Evolutionary conservation across 768 basidiomycete genomes (phyloP), one percentile per base, ranked within the genome.

Genomic region (Mycena sanguinolenta): DNA sequence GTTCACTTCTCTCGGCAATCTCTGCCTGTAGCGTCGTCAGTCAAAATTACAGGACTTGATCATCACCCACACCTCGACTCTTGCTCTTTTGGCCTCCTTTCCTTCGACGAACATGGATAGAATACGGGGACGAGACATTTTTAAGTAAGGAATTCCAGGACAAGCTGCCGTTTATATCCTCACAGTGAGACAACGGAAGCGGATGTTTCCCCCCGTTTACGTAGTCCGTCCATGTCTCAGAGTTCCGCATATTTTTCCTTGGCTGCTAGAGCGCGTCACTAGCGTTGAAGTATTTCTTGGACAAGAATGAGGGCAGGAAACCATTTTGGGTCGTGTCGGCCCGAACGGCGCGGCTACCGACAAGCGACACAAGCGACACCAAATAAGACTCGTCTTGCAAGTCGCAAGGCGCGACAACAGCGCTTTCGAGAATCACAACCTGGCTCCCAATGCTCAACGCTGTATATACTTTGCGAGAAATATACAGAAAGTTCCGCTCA

Each of bases 61-160:
- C n/a, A n/a, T n/a, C n/a, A n/a, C n/a, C n/a, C 60, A 13, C 64
- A 69, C 71, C 57, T 73, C 72, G 7, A 73, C 32, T 60, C 72
- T 61, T 8, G 64, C 63, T 49, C 64, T 57, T 36, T 69, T 54
- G 34, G 64, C 36, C 28, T 73, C 64, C 42, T 69, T 69, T 28
- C 64, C 54, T 59, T 72, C 67, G 50, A 72, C n/a, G n/a, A n/a
- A 72, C 23, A 72, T 61, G n/a, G 70, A 44, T n/a, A 54, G 30
- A 36, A 69, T 42, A 50, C 63, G 54, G 42, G 58, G 38, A 44
- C 65, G 62, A 30, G 64, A 46, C 72, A 69, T 73, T 57, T 65
- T 10, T 17, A 44, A 23, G 28, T 19, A n/a, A 34, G 10, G n/a
- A 17, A 23, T 17, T 14, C 28, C 50, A 42, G 21, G 16, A 16